These are phyloP conservation scores for Cucurbitaria berberidis DNA, from an alignment of 2,329 filamentous ascomycete genomes.

Conservation along the genomic window DNA sequence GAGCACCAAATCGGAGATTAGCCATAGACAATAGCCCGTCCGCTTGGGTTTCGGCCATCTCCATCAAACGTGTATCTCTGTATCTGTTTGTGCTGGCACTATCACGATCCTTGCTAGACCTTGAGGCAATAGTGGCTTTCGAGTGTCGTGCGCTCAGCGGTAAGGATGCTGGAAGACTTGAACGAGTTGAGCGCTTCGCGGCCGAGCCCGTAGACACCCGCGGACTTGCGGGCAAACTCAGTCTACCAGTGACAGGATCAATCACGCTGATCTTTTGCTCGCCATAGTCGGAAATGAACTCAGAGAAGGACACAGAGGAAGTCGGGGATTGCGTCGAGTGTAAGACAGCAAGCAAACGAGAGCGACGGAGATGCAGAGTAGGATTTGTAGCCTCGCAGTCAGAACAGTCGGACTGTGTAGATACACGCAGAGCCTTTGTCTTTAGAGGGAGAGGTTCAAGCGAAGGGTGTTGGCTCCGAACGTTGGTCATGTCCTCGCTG, in stretches of 20 bases:
- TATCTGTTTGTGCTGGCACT: constrained; percentile 40
- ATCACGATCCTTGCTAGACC: constrained; percentile 44
- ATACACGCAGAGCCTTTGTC: constrained; percentile 26
- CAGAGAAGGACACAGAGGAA: constrained; percentile 60
- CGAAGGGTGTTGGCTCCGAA: constrained; percentile 31
- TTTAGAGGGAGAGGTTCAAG: constrained; percentile 39
- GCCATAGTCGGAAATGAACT: constrained; percentile 60
- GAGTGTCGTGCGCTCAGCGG: constrained; percentile 40
- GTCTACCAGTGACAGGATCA: constrained; percentile 47
- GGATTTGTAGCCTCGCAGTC: constrained; percentile 34
- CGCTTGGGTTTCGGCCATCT: constrained; percentile 47
- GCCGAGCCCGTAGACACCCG: constrained; percentile 39
- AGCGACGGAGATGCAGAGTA: constrained; percentile 56
- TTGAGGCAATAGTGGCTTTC: constrained; percentile 37
- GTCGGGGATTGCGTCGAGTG: constrained; percentile 57
- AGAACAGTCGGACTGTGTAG: constrained; percentile 34
- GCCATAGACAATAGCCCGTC: constrained; percentile 62
- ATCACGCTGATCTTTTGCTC: constrained; percentile 48
- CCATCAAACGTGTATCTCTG: constrained; percentile 65
- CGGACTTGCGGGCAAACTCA: constrained; percentile 44
- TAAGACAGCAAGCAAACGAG: constrained; percentile 58
- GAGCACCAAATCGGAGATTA: constrained; percentile 77
- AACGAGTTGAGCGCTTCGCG: constrained; percentile 40
- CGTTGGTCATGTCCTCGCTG: constrained; percentile 12
- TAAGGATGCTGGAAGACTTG: constrained; percentile 43